Conservation (phyloP, 768 basidiomycete genomes). For the Mycena polygramma region DNA sequence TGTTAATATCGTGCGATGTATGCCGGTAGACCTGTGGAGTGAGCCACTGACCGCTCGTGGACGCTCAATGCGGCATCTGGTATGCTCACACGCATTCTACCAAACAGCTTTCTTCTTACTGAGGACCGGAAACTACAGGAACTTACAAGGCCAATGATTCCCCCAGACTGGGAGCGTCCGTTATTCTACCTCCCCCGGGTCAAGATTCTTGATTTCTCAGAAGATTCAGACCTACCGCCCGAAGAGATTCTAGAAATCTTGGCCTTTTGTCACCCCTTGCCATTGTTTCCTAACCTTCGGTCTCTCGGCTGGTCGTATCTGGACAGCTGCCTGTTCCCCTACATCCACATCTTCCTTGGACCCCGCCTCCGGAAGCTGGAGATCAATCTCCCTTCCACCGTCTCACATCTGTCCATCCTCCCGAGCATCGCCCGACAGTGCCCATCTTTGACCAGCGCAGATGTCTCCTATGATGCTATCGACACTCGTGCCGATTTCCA, state of each 20-base stretch:
- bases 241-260: not conserved
- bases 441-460: not conserved
- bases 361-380: not conserved
- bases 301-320: not conserved
- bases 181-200: not conserved
- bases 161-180: not conserved
- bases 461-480: not conserved
- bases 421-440: not conserved
- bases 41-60: not conserved
- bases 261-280: conserved; percentile 1
- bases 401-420: conserved; percentile 7
- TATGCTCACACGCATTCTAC: not conserved
- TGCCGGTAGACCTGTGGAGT: not conserved
- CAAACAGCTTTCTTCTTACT: no score
- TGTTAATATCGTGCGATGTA: not conserved
- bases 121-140: not conserved
- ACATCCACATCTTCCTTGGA: not conserved
- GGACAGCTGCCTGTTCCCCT: not conserved
- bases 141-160: not conserved
- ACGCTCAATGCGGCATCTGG: not conserved
- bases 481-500: not conserved
- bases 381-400: not conserved
- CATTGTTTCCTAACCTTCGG: not conserved
- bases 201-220: not conserved
- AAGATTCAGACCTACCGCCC: not conserved